Conservation (phyloP, 495 filamentous ascomycete genomes). For the Aspergillus nanangensis region DNA sequence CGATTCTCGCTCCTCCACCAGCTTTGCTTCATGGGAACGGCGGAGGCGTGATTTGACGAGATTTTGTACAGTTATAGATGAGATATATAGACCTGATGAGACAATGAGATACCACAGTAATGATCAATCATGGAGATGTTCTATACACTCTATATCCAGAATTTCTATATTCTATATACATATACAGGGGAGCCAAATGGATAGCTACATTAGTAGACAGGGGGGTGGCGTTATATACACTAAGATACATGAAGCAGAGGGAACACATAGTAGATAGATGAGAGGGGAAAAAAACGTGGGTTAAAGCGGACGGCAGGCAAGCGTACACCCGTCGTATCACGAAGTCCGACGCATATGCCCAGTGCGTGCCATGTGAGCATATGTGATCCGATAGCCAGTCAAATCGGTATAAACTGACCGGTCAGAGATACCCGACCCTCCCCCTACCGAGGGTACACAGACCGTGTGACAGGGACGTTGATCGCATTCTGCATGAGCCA, state of each 20-base stretch:
- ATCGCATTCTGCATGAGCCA: constrained; percentile 34
- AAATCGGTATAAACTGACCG: no score
- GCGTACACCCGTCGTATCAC: no score
- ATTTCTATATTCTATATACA: not conserved
- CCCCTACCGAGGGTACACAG: not conserved
- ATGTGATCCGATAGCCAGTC: no score
- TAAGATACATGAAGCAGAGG: not conserved
- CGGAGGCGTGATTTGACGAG: not conserved
- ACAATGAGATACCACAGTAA: no score
- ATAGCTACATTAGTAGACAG: not conserved
- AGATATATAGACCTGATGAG: not conserved
- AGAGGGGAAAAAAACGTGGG: no score
- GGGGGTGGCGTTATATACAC: not conserved
- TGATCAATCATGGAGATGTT: no score
- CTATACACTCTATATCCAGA: not conserved
- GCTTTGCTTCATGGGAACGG: constrained; percentile 26
- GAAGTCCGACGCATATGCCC: no score
- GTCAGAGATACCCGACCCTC: no score
- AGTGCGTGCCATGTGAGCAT: no score
- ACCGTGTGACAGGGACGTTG: constrained; percentile 13
- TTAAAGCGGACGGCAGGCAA: no score
- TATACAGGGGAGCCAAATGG: not conserved
- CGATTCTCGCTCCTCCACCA: constrained; percentile 9
- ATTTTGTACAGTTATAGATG: not conserved
- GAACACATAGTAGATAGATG: not conserved